Percentiles rank a stretch among this genome's conserved stretches.
These are phyloP conservation scores for Trametes elegans DNA, from an alignment of 768 basidiomycete genomes.

Conservation along the genomic window DNA sequence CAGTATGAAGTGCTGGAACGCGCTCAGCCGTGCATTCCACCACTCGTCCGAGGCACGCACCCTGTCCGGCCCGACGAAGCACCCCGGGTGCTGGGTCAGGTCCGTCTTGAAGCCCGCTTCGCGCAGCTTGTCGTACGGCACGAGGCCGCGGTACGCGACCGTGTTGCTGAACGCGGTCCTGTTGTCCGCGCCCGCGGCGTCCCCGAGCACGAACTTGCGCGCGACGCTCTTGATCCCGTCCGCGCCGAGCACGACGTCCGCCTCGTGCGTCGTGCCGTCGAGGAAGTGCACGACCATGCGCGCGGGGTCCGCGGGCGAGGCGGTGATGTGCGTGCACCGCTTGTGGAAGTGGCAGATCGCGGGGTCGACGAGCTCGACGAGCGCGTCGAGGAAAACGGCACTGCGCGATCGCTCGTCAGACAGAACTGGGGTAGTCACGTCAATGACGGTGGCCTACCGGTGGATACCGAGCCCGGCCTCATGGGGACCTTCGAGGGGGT, in stretches of 20 bases:
- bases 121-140: slow-evolving; percentile 39
- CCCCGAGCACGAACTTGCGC: slow-evolving; percentile 38
- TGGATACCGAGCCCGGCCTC: slow-evolving; percentile 47
- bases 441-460: slow-evolving; percentile 31
- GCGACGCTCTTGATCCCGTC: slow-evolving; percentile 37
- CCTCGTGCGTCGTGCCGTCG: slow-evolving; percentile 44
- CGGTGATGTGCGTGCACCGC: slow-evolving; percentile 35
- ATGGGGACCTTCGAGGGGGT: slow-evolving; percentile 17
- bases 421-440: neutral
- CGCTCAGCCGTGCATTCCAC: neutral
- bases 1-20: slow-evolving; percentile 47
- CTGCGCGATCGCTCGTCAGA: slow-evolving; percentile 27
- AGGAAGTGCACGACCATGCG: slow-evolving; percentile 40
- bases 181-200: slow-evolving; percentile 22
- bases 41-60: slow-evolving; percentile 26
- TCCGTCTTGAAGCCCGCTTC: slow-evolving; percentile 42
- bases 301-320: slow-evolving; percentile 27
- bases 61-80: slow-evolving; percentile 45
- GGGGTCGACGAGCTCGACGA: slow-evolving; percentile 43
- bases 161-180: slow-evolving; percentile 43
- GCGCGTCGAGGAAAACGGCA: slow-evolving; percentile 47
- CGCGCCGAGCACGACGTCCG: slow-evolving; percentile 47
- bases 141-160: slow-evolving; percentile 48
- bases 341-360: slow-evolving; percentile 47
- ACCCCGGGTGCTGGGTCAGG: slow-evolving; percentile 34